Evolutionary conservation across 257 asterid genomes (phyloP).

Genomic region (Penstemon newberryi): DNA sequence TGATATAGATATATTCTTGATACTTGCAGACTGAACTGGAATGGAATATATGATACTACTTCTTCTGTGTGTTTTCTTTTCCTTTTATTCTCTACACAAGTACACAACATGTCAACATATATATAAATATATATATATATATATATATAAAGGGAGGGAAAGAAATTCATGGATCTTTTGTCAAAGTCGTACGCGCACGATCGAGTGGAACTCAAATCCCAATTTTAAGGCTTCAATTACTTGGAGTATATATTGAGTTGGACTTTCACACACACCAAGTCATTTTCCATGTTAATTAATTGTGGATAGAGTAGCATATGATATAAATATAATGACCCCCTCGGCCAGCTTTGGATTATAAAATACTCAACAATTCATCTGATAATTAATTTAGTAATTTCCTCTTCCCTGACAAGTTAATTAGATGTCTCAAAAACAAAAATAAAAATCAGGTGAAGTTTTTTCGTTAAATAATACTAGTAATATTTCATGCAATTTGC

Average conservation of each 20-base stretch:
- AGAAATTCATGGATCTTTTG: constrained; percentile 32
- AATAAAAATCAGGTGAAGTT: too few species aligned
- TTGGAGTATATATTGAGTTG: constrained; percentile 34
- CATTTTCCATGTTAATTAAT: background rate
- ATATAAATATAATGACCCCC: background rate
- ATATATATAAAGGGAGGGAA: background rate
- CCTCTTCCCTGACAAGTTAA: too few species aligned
- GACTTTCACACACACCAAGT: constrained; percentile 10
- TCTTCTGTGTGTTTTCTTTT: background rate
- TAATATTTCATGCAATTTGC: too few species aligned
- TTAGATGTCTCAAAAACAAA: too few species aligned
- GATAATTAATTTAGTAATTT: too few species aligned
- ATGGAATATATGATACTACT: background rate
- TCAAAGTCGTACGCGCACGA: constrained; percentile 42
- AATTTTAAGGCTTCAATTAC: constrained; percentile 40
- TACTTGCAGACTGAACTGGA: background rate
- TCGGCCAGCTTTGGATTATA: too few species aligned
- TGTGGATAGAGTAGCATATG: background rate
- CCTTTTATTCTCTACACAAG: background rate
- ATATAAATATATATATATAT: background rate
- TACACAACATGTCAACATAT: background rate
- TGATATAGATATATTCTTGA: background rate
- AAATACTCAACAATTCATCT: too few species aligned
- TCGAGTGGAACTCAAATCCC: constrained; percentile 46
- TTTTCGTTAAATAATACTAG: too few species aligned